phyloP scores from a whole-genome alignment of 2,329 filamentous ascomycete genomes.

The Sclerotinia nivalis region DNA sequence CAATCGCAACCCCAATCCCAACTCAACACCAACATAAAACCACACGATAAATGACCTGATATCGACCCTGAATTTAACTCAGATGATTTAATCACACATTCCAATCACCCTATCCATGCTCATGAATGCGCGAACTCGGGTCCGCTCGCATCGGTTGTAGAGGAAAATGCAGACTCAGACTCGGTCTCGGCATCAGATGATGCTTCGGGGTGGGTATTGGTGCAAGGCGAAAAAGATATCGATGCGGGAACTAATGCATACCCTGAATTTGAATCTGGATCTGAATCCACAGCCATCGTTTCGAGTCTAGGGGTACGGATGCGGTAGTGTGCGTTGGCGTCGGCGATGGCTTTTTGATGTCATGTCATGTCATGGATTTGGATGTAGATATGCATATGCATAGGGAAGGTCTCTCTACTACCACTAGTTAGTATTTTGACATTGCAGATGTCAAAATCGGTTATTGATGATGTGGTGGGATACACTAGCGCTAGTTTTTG shows the following conservation, averaged over 20 bases:
- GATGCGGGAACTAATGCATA: neutral
- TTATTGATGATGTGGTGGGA: no score
- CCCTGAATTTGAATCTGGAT: neutral
- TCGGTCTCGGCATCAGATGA: neutral
- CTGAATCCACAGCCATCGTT: neutral
- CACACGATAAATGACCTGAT: neutral
- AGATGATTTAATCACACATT: neutral
- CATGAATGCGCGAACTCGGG: constrained; percentile 7
- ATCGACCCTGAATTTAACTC: neutral
- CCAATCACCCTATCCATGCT: neutral
- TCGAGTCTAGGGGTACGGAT: neutral
- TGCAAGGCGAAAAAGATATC: neutral
- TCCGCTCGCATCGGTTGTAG: neutral
- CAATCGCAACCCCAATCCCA: neutral
- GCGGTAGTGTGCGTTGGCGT: neutral
- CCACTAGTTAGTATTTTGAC: no score
- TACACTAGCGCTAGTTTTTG: no score
- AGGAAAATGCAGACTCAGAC: neutral
- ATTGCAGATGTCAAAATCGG: no score
- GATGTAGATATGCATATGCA: neutral
- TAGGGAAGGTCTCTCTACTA: no score
- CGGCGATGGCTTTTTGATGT: neutral
- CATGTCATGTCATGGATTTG: neutral
- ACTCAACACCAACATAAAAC: neutral
- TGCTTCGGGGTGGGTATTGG: neutral